Evolutionary conservation across 2,329 filamentous ascomycete genomes (phyloP), one percentile per base, ranked within the genome.

Genomic region (Botrytis medusae): DNA sequence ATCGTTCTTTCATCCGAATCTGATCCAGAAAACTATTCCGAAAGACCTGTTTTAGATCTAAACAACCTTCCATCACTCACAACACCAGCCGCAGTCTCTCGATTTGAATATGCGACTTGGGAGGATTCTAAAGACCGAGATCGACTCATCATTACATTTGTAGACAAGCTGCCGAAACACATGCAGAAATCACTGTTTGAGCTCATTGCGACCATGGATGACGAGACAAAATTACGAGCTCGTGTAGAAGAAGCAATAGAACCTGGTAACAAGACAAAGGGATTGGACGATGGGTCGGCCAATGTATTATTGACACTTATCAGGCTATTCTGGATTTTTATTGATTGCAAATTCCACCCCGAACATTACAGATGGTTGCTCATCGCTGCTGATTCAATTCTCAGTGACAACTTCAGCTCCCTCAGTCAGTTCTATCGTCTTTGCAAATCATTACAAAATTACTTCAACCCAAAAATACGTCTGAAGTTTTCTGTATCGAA

Each of bases 61-160:
- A 51, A 73, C 34, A 71, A 77, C 16, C 46, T 77, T 14, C 77
- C 78, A n/a, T 72, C 77, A 9, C 74, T 75, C 14, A 62, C 73
- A n/a, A 68, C 79, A 57, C 74, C 77, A 32, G 73, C 60, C 14
- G 73, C 74, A 20, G 79, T 81, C 72, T 74, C 77, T 16, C 73
- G 72, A 60, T 77, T 73, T 64, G 69, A 71, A 2, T 76, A 75
- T 65, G 48, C 71, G 12, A 63, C 61, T 29, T 81, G 77, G 78
- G 69, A 72, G 48, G 74, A 74, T 14, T 46, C 73, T 29, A 29
- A 48, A n/a, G 78, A 81, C 68, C 74, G 72, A 18, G 82, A 83
- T 57, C 81, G 84, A 9, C 77, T 86, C 1, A 75, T 87, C 34
- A 82, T 85, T 67, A 84, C 85, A 69, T 75, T 83, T 2, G 63